phyloP scores from a whole-genome alignment of 352 stramenopile genomes.

The Phytophthora cactorum region DNA sequence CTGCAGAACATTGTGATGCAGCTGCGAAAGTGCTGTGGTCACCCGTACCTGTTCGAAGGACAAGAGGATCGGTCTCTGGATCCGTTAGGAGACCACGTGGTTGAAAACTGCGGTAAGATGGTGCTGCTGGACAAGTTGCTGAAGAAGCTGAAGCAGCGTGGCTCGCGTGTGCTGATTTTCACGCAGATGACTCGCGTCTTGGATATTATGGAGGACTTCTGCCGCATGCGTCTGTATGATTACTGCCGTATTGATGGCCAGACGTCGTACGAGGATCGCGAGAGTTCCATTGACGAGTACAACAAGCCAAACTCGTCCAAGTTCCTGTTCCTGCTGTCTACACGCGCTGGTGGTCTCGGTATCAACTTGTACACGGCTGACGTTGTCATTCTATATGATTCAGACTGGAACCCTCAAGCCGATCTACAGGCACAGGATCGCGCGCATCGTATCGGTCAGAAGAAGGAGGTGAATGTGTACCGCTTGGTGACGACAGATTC shows the following conservation, averaged over 20 bases:
- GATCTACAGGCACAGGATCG: constrained; percentile 96
- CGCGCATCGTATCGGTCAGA: constrained; percentile 98
- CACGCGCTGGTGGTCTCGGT: constrained; percentile 95
- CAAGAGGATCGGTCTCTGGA: constrained; percentile 95
- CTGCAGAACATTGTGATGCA: constrained; percentile 92
- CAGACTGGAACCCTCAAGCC: constrained; percentile 98
- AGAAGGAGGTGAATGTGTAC: constrained; percentile 97
- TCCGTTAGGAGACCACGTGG: constrained; percentile 96
- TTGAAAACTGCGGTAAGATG: constrained; percentile 99
- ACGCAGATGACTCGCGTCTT: constrained; percentile 94
- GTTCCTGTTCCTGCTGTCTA: constrained; percentile 99
- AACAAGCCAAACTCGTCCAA: constrained; percentile 96
- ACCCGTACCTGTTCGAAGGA: constrained; percentile 95
- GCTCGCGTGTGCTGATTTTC: constrained; percentile 92
- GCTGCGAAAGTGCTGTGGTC: constrained; percentile 88
- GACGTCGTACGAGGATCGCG: constrained; percentile 87
- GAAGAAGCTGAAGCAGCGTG: constrained; percentile 86
- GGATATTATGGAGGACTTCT: constrained; percentile 97
- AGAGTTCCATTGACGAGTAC: constrained; percentile 93
- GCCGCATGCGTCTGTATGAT: constrained; percentile 92
- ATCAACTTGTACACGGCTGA: constrained; percentile 99
- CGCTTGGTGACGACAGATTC: constrained; percentile 95
- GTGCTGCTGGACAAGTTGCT: constrained; percentile 95
- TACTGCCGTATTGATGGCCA: constrained; percentile 91
- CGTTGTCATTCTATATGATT: constrained; percentile 98